Evolutionary conservation across 106 monocot species (phyloP).

Genomic region (Apostasia ramifera): DNA sequence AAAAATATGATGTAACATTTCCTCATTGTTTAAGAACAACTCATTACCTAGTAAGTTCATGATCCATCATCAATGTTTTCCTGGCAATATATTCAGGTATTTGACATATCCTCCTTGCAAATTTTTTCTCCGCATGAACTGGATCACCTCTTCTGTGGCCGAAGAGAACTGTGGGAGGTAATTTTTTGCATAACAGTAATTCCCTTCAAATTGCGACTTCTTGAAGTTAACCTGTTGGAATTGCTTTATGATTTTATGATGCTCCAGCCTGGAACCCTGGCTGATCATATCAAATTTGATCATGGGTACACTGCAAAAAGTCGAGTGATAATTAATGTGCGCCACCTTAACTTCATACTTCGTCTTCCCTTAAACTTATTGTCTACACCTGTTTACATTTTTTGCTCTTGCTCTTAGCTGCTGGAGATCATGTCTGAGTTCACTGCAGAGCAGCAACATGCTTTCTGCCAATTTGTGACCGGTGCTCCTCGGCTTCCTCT

Average conservation of each 20-base stretch:
- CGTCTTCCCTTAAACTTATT: background rate
- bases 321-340: conserved; percentile 74
- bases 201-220: background rate
- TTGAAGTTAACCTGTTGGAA: background rate
- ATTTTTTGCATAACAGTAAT: conserved; percentile 1
- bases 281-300: conserved; percentile 94
- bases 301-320: conserved; percentile 96
- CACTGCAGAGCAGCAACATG: conserved; percentile 76
- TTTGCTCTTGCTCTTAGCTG: conserved; percentile 34
- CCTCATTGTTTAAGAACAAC: too few species aligned
- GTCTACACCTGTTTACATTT: conserved; percentile 2
- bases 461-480: conserved; percentile 95
- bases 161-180: conserved; percentile 94
- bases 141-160: conserved; percentile 88
- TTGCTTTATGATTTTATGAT: conserved; percentile 1
- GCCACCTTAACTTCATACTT: conserved; percentile 1
- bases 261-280: conserved; percentile 69
- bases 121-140: conserved; percentile 92
- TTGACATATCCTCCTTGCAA: conserved; percentile 79
- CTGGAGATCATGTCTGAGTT: conserved; percentile 95
- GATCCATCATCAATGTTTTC: background rate
- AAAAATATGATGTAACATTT: too few species aligned
- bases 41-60: too few species aligned
- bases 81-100: conserved; percentile 44
- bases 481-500: conserved; percentile 92